Evolutionary conservation across 169 alveolate species (phyloP).

Genomic region (Amoebophrya sp.): DNA sequence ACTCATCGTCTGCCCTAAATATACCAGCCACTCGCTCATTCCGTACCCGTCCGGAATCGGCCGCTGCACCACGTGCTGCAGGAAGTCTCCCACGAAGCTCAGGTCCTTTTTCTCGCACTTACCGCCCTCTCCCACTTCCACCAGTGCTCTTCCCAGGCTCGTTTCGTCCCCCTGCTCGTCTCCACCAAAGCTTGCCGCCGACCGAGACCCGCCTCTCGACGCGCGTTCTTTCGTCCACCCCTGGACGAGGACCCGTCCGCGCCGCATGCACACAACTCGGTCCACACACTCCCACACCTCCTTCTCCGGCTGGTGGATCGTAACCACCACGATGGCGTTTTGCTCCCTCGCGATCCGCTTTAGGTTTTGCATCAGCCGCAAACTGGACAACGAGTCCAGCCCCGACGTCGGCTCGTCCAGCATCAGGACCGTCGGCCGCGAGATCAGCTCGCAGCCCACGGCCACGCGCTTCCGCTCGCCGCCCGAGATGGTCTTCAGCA

Average conservation of each 20-base stretch:
- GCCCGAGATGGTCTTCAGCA: slow-evolving; percentile 59
- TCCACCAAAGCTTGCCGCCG: too few species aligned
- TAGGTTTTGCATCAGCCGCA: slow-evolving; percentile 44
- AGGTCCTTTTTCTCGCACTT: too few species aligned
- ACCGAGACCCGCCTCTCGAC: too few species aligned
- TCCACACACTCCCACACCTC: neutral
- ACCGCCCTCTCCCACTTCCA: too few species aligned
- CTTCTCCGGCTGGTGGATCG: slow-evolving; percentile 54
- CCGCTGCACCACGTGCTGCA: neutral
- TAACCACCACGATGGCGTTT: slow-evolving; percentile 51
- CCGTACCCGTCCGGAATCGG: neutral
- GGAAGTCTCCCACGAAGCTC: neutral
- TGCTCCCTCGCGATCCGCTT: slow-evolving; percentile 38
- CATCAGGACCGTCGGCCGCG: slow-evolving; percentile 57
- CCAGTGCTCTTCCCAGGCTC: too few species aligned
- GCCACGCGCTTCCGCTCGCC: slow-evolving; percentile 72
- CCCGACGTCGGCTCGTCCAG: slow-evolving; percentile 84
- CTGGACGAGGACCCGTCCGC: neutral
- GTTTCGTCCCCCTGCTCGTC: too few species aligned
- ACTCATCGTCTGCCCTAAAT: neutral
- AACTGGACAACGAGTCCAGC: slow-evolving; percentile 64
- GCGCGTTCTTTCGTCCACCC: too few species aligned
- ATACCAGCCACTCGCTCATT: neutral
- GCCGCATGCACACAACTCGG: neutral
- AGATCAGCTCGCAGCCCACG: slow-evolving; percentile 64